Base-by-base conservation (phyloP, 352 stramenopile genomes). In the Discostella stelligera region DNA sequence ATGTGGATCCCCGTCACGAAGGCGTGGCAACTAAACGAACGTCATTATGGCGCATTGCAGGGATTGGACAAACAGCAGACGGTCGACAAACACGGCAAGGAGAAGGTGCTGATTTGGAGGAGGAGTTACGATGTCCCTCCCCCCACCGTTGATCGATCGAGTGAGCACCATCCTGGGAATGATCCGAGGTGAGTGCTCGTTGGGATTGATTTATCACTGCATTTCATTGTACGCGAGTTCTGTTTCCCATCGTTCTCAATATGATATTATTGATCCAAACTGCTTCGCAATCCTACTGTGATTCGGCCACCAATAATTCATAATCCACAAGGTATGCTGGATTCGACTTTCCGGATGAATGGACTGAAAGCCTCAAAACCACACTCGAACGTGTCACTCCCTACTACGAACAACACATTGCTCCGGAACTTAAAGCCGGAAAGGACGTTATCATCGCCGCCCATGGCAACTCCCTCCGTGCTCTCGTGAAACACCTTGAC, bases 1-100 rank as follows among this genome's bases (percentile, higher is more conserved):
- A 98, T 99, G 95, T 99, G 96, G 91, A 98, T 99, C 80, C 97
- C 97, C 7, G 93, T 98, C n/a, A 84, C 83, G 20, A 94, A 95
- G 62, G 81, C 76, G 9, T 96, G 92, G 90, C 91, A 95, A 76
- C 91, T 99, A 3, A 99, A 99, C 79, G 97, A 99, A 88, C 91
- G 97, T 72, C 96, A 99, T 89, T 99, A 99, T 78, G 97, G 97
- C 68, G 94, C 90, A n/a, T 90, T 99, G 54, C 97, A 97, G 77
- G 97, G 97, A 44, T 89, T 99, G 18, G 96, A 99, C 91, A 99
- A 99, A 91, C 94, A 99, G 86, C 93, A 99, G 86, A 99, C 97
- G 3, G 96, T 99, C 0, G 95, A 98, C 73, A 98, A 98, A 89
- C 95, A 99, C 89, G 97, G 96, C 56, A 95, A 98, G 70, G 96